Conservation (phyloP, 176 grass and related monocot genomes). For the Cenchrus americanus region DNA sequence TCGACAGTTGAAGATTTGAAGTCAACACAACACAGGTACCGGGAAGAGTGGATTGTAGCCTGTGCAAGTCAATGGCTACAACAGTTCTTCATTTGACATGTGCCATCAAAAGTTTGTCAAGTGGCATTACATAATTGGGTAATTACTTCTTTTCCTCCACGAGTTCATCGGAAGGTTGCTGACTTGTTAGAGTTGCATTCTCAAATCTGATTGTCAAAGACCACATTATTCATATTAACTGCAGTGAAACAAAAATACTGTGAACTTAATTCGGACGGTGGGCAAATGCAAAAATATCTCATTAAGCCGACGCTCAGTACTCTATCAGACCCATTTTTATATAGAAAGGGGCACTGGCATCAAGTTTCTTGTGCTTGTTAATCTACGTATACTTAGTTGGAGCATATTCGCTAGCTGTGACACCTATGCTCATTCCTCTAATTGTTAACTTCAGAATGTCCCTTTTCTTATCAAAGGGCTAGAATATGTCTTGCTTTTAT, state of each 20-base stretch:
- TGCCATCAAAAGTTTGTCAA: slow-evolving; percentile 23
- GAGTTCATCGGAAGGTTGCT: background rate
- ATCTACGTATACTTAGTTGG: slow-evolving; percentile 49
- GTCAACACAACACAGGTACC: slow-evolving; percentile 18
- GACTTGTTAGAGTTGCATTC: background rate
- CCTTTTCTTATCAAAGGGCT: background rate
- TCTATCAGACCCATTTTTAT: slow-evolving; percentile 46
- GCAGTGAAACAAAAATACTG: background rate
- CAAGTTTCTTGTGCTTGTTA: slow-evolving; percentile 49
- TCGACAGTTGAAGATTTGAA: slow-evolving; percentile 1
- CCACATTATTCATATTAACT: slow-evolving; percentile 5
- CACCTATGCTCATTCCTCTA: slow-evolving; percentile 49
- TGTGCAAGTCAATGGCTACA: slow-evolving; percentile 25
- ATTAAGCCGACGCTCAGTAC: slow-evolving; percentile 26
- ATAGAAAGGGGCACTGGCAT: slow-evolving; percentile 48
- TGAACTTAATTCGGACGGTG: background rate
- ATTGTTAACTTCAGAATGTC: slow-evolving; percentile 37
- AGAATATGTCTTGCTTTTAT: slow-evolving; percentile 47
- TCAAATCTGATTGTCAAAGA: background rate
- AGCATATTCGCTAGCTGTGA: slow-evolving; percentile 61
- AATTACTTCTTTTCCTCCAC: background rate
- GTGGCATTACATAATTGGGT: slow-evolving; percentile 13
- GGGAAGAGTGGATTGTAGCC: background rate
- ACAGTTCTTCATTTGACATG: slow-evolving; percentile 31
- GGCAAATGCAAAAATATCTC: slow-evolving; percentile 26